Conservation (phyloP, 2,329 filamentous ascomycete species). For the Penicillium sp. region DNA sequence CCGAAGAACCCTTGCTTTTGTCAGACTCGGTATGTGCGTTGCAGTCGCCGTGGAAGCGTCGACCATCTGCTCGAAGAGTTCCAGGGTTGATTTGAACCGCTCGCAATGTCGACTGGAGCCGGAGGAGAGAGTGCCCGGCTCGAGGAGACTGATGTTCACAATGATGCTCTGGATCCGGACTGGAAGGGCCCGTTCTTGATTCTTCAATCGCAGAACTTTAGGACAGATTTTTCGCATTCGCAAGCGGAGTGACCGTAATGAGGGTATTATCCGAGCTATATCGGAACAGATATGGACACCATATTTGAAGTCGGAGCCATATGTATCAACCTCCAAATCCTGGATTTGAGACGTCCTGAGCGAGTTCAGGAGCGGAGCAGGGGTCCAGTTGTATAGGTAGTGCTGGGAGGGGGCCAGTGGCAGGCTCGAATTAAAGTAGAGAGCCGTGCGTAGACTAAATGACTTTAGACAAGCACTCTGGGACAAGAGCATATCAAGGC, state of each 20-base stretch:
- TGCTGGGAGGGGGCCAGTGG: neutral
- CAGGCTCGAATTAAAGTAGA: neutral
- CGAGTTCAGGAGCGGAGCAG: neutral
- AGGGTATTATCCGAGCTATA: neutral
- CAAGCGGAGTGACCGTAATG: neutral
- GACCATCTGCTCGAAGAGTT: neutral
- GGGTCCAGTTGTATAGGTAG: neutral
- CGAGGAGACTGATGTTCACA: neutral
- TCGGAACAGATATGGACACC: neutral
- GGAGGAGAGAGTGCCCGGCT: neutral
- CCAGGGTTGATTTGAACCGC: neutral
- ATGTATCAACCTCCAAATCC: neutral
- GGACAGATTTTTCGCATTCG: neutral
- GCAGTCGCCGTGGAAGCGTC: neutral
- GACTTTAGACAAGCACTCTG: neutral
- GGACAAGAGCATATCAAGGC: neutral
- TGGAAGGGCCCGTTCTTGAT: too few relatives aligned
- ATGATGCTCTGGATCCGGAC: neutral
- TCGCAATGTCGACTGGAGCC: neutral
- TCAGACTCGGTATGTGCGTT: neutral
- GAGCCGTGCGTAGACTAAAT: neutral
- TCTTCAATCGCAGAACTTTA: neutral
- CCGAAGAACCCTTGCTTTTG: neutral
- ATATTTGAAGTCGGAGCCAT: neutral
- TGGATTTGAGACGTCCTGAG: neutral